Evolutionary conservation across 768 basidiomycete genomes (phyloP).

Genomic region (Leccinum ochraceum): DNA sequence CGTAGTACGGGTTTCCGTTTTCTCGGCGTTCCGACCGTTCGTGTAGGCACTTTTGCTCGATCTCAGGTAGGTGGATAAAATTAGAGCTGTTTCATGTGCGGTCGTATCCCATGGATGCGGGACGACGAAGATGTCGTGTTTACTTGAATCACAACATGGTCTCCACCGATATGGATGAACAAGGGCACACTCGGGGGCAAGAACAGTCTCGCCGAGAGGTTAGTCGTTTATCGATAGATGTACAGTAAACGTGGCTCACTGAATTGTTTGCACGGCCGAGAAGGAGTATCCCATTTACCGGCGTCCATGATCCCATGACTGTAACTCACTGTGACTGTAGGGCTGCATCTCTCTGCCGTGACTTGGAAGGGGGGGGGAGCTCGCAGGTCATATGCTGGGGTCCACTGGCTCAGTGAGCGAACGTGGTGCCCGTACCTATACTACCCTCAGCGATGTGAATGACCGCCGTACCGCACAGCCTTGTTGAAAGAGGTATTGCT

Average conservation of each 20-base stretch:
- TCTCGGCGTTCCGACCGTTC: background rate
- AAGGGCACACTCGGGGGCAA: no score
- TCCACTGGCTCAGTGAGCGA: background rate
- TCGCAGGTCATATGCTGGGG: no score
- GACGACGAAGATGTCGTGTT: background rate
- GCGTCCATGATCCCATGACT: no score
- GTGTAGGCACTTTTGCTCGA: background rate
- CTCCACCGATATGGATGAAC: background rate
- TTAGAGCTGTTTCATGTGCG: background rate
- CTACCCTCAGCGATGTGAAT: no score
- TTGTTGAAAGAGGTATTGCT: background rate
- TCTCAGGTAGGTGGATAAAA: background rate
- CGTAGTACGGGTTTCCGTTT: background rate
- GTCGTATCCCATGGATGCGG: background rate
- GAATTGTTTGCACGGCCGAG: no score
- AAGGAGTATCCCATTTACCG: no score
- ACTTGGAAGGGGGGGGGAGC: no score
- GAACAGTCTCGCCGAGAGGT: background rate
- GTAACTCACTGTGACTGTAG: no score
- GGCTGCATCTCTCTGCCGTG: no score
- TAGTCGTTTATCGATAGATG: no score
- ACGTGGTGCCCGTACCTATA: background rate
- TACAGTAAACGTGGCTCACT: no score
- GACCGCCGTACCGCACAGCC: background rate
- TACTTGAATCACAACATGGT: background rate